Conservation (phyloP, 306 rosid species). For the Fragaria vesca region DNA sequence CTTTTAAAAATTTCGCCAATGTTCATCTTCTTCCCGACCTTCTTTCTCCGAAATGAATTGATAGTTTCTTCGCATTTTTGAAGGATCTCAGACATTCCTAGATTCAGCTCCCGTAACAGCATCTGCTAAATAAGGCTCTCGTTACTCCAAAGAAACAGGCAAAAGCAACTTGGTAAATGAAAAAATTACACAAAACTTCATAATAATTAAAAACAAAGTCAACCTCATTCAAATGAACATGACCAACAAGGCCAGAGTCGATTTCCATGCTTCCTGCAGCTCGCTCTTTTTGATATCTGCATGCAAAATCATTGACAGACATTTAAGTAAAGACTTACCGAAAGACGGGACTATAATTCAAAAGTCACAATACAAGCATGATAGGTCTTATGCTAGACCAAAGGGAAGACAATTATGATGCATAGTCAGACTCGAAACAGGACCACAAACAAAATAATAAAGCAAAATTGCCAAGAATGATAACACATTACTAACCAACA, state of each 20-base stretch:
- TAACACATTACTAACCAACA: constrained; percentile 1
- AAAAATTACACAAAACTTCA: constrained; percentile 9
- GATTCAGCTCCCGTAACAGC: constrained; percentile 50
- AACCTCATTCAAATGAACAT: constrained; percentile 79
- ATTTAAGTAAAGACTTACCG: neutral
- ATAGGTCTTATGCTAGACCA: neutral
- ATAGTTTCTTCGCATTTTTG: constrained; percentile 61
- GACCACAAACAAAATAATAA: neutral
- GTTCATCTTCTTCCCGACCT: constrained; percentile 53
- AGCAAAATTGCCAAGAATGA: neutral
- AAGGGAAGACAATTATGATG: neutral
- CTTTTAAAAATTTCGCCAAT: constrained; percentile 36
- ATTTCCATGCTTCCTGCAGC: constrained; percentile 29
- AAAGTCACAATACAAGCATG: neutral
- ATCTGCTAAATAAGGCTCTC: constrained; percentile 43
- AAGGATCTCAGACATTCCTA: constrained; percentile 46
- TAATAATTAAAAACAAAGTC: constrained; percentile 20
- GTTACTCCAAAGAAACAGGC: constrained; percentile 25
- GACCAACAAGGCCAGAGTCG: constrained; percentile 89
- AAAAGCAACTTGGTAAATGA: constrained; percentile 8
- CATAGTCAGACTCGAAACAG: neutral
- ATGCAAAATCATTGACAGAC: constrained; percentile 20
- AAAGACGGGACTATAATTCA: neutral
- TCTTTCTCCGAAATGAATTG: constrained; percentile 52
- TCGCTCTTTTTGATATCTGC: constrained; percentile 58